Evolutionary conservation across 352 stramenopile species (phyloP).

Genomic region (Pythium chondricola): DNA sequence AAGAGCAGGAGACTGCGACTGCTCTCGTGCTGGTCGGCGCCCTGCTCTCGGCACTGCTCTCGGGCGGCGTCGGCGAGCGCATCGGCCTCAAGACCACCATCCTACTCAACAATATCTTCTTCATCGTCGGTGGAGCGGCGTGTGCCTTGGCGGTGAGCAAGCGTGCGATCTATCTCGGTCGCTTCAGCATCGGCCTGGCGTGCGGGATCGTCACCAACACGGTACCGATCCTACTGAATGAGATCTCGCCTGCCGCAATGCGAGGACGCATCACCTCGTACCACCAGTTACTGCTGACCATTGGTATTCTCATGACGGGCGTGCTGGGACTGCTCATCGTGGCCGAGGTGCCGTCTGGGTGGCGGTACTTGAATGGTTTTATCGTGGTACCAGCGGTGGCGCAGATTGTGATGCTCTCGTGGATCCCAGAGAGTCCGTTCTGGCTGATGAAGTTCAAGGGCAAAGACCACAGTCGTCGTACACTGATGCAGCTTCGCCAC

Average conservation of each 20-base stretch:
- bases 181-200: conserved; percentile 55
- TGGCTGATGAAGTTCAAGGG: conserved; percentile 83
- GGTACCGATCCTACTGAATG: conserved; percentile 75
- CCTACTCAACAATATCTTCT: conserved; percentile 68
- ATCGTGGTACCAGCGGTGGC: conserved; percentile 57
- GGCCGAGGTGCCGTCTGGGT: conserved; percentile 72
- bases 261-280: conserved; percentile 80
- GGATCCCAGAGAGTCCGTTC: conserved; percentile 84
- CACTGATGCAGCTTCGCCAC: conserved; percentile 38
- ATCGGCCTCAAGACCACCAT: conserved; percentile 64
- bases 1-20: conserved; percentile 68
- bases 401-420: conserved; percentile 45
- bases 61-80: conserved; percentile 40
- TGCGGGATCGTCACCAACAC: conserved; percentile 80
- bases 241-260: conserved; percentile 60
- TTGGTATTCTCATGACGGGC: conserved; percentile 77
- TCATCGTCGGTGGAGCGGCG: conserved; percentile 41
- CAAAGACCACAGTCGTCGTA: conserved; percentile 25
- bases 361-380: conserved; percentile 76
- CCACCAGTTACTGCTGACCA: conserved; percentile 84
- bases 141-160: conserved; percentile 63
- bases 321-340: conserved; percentile 78
- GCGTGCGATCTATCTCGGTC: conserved; percentile 45
- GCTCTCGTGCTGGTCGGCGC: conserved; percentile 71
- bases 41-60: conserved; percentile 52